phyloP scores from a whole-genome alignment of 2,329 filamentous ascomycete species.

The Magnaporthiopsis incrustans region DNA sequence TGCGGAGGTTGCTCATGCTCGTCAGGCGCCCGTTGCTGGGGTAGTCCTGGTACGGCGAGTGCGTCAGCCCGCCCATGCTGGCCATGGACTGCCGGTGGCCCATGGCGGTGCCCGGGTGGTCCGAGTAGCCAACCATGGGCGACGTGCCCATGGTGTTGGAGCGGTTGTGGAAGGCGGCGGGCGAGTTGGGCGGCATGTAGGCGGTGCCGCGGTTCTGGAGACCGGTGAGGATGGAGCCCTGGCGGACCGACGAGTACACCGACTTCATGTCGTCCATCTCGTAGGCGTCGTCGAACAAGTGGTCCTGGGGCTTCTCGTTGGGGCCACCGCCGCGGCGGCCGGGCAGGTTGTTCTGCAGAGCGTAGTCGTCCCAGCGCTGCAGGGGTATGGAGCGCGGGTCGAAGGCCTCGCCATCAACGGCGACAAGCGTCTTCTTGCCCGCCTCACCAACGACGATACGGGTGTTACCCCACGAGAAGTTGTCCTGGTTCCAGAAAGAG shows the following conservation, averaged over 20 bases:
- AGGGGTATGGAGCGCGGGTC: conserved; percentile 89
- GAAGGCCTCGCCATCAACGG: conserved; percentile 75
- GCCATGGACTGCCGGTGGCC: conserved; percentile 64
- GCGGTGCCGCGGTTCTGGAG: conserved; percentile 60
- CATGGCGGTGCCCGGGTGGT: conserved; percentile 38
- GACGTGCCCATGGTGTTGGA: conserved; percentile 27
- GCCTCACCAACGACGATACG: conserved; percentile 95
- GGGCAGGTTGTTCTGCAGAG: conserved; percentile 74
- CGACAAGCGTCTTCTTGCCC: conserved; percentile 82
- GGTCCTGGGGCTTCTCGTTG: conserved; percentile 48
- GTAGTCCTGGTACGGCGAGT: conserved; percentile 29
- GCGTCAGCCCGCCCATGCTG: conserved; percentile 45
- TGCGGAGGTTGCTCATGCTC: conserved; percentile 51
- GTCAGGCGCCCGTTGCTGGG: conserved; percentile 28
- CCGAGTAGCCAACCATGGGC: conserved; percentile 34
- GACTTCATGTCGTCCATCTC: conserved; percentile 99
- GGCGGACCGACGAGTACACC: conserved; percentile 86
- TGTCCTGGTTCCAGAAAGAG: conserved; percentile 99
- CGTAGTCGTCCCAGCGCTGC: conserved; percentile 97
- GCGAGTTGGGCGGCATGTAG: conserved; percentile 77
- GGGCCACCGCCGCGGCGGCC: conserved; percentile 74
- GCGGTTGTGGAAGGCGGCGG: conserved; percentile 45
- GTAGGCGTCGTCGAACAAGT: conserved; percentile 61
- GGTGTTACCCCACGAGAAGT: conserved; percentile 98
- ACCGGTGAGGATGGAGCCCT: conserved; percentile 78